Evolutionary conservation across 164 flowering plant species (phyloP), one percentile per base, ranked within the genome.

Genomic region (Tinospora cordifolia): DNA sequence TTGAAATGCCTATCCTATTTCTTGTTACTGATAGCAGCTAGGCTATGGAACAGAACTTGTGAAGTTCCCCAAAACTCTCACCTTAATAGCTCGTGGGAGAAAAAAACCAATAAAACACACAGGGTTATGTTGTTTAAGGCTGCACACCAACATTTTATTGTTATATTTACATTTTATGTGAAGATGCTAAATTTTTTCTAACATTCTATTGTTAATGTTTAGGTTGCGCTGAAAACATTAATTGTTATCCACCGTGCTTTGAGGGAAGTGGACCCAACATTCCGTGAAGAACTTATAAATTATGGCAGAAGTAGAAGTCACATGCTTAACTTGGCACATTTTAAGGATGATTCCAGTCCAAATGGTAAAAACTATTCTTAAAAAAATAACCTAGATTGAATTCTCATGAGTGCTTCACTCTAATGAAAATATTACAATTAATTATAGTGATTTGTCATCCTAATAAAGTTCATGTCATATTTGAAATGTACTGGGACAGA

Each of bases 171-270:
- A n/a, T 51, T 57, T 13, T 51, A 27, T 11, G 27, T 25, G 17
- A 46, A 25, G 44, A 21, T 72, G 10, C 39, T 38, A 59, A 46
- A 54, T 27, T 65, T 68, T 40, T 60, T 27, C 70, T 75, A 44
- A 66, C 71, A 44, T 25, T 19, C 54, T 63, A 9, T 27, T 71
- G 11, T 65, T 57, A 25, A 5, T 66, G 30, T 67, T 71, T 76
- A 93, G 98, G 98, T 93, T 82, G 98, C 98, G 24, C 72, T 93
- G 85, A 93, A 93, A 83, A 91, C 98, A 21, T 78, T 93, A 67
- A 84, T 93, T 63, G 88, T 93, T 41, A 90, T 93, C 69, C 98
- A 93, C 75, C 98, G 98, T 75, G 98, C 97, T 74, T 78, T 93
- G 81, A 90, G 96, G 76, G 97, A 93, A 82, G 98, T 93, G 69